phyloP scores from a whole-genome alignment of 257 asterid species.

The Gentiana macrophylla region DNA sequence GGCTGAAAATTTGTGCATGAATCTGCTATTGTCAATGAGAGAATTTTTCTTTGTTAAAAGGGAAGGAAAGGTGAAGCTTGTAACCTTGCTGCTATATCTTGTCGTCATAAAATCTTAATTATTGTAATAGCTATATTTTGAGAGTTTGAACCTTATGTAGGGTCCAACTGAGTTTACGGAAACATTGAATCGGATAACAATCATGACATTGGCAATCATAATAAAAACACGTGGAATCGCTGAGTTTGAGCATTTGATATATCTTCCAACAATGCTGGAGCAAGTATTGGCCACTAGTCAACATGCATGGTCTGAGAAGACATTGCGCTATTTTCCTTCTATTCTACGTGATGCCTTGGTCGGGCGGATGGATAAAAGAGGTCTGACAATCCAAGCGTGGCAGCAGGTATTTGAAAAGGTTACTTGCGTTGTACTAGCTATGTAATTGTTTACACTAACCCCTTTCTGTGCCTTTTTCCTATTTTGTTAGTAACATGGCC shows the following conservation, averaged over 20 bases:
- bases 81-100: background rate
- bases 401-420: conserved; percentile 50
- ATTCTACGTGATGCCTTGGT: conserved; percentile 75
- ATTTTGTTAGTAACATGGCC: no score
- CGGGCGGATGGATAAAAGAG: conserved; percentile 76
- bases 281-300: conserved; percentile 88
- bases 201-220: conserved; percentile 78
- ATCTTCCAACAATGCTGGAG: conserved; percentile 92
- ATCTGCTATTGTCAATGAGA: conserved; percentile 81
- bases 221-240: conserved; percentile 94
- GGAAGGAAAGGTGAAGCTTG: conserved; percentile 73
- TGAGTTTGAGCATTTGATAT: conserved; percentile 80
- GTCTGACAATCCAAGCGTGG: conserved; percentile 87
- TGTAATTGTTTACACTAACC: no score
- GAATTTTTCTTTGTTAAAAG: conserved; percentile 86
- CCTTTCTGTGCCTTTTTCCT: no score
- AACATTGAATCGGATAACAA: conserved; percentile 77
- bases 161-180: conserved; percentile 98
- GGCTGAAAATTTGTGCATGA: conserved; percentile 91
- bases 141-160: conserved; percentile 35
- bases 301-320: conserved; percentile 99
- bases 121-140: conserved; percentile 2
- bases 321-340: conserved; percentile 83
- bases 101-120: no score
- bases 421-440: no score